Base-by-base conservation (phyloP, 768 basidiomycete species). In the Trametes cinnabarina region DNA sequence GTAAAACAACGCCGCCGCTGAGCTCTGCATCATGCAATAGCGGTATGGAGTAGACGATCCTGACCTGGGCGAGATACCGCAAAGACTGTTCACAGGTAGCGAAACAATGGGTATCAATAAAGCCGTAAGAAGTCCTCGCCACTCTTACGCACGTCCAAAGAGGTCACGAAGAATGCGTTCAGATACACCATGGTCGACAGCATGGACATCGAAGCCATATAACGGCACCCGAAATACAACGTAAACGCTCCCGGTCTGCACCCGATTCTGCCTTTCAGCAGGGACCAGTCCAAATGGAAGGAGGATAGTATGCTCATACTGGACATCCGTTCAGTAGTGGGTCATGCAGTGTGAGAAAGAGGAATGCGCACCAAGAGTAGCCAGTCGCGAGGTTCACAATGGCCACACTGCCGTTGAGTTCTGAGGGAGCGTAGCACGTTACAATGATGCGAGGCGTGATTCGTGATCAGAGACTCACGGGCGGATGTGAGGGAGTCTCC, bases 251-350 rank as follows among this genome's bases (percentile, higher is more conserved):
- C 50, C 0, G 44, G 26, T 6, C 60, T 35, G 44, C 60, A 56
- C 22, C 60, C 54, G 11, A 42, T 17, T 17, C 41, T 51, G 17
- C 50, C 49, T 7, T 43, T 23, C 3, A 48, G 14, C 28, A 61
- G 49, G 5, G 20, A 22, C 37, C 55, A 43, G 39, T 61, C 55
- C 44, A 47, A 61, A 22, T 26, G 28, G n/a, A 51, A 22, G 5
- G 35, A 11, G 26, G 60, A 51, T 0, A 51, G 30, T n/a, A 61
- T 52, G 39, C 26, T 40, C 60, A 61, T 52, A 28, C 59, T 60
- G 22, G 1, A 7, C 1, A 34, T 3, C 14, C 25, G 12, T 30
- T 10, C n/a, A 2, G 28, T 15, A n/a, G 17, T 20, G 19, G 8
- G n/a, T n/a, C n/a, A n/a, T n/a, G n/a, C n/a, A n/a, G n/a, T n/a